Percentiles rank a stretch among this genome's conserved stretches.
These are phyloP conservation scores for Colletotrichum viniferum DNA, from an alignment of 2,329 filamentous ascomycete species.

Conservation along the genomic window DNA sequence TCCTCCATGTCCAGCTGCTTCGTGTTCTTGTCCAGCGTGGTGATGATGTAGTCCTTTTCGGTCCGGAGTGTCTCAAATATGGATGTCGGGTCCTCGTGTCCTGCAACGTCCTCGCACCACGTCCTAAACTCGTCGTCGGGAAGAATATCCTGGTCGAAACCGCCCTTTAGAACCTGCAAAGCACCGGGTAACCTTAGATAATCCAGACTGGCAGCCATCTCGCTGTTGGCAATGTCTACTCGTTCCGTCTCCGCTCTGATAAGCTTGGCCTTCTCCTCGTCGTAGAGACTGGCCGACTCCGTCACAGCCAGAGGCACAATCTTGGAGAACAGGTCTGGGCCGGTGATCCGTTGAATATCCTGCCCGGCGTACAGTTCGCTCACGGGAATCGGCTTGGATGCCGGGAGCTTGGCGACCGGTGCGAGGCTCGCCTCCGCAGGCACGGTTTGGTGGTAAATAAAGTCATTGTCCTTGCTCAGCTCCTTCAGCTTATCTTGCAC, in stretches of 20 bases:
- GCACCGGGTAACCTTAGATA: conserved; percentile 90
- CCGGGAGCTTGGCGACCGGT: conserved; percentile 86
- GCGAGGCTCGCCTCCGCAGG: conserved; percentile 83
- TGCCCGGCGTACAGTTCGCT: conserved; percentile 96
- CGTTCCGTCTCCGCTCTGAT: conserved; percentile 92
- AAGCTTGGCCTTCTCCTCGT: conserved; percentile 97
- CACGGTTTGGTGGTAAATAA: conserved; percentile 94
- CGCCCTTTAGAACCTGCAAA: conserved; percentile 89
- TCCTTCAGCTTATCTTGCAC: conserved; percentile 82
- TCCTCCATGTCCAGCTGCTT: conserved; percentile 97
- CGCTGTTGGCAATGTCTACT: conserved; percentile 89
- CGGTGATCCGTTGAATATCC: conserved; percentile 96
- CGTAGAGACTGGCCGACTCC: conserved; percentile 94
- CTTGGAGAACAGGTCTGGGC: conserved; percentile 94
- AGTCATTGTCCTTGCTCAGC: conserved; percentile 91
- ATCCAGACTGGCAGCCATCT: conserved; percentile 94
- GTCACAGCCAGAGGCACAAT: conserved; percentile 96
- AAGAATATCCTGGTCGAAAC: conserved; percentile 85
- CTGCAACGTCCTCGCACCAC: conserved; percentile 93
- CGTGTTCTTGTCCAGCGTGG: conserved; percentile 76
- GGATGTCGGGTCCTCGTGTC: conserved; percentile 77
- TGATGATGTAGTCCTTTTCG: conserved; percentile 77
- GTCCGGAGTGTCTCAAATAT: conserved; percentile 81
- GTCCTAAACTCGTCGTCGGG: conserved; percentile 90
- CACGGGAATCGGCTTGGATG: conserved; percentile 95